A percentile compares a stretch with the other conserved stretches of the same genome.
Conservation (phyloP, 129 eudicot species). For the Pulicaria dysenterica region DNA sequence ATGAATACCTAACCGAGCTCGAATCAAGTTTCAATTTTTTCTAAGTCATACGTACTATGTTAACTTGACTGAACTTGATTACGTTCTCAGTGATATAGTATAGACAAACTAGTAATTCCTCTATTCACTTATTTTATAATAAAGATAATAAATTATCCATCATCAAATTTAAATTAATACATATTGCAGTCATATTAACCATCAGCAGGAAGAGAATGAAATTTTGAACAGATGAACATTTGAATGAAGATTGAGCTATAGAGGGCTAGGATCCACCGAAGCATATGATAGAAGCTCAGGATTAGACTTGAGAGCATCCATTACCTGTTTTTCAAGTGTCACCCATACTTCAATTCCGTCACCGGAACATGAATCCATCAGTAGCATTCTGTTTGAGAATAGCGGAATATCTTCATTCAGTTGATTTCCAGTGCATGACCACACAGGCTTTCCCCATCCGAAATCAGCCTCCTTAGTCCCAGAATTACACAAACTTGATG, state of each 20-base stretch:
- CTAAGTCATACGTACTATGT: no score
- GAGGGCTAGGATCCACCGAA: constrained; percentile 31
- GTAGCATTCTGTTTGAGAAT: constrained; percentile 11
- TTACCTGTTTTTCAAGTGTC: constrained; percentile 29
- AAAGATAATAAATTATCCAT: no score
- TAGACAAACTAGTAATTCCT: no score
- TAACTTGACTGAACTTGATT: no score
- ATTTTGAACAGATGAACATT: background rate
- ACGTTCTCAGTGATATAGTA: no score
- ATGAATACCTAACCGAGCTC: no score
- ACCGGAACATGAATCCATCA: constrained; percentile 25
- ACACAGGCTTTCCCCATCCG: constrained; percentile 29
- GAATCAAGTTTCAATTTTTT: no score
- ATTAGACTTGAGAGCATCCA: constrained; percentile 27
- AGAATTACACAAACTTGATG: constrained; percentile 9
- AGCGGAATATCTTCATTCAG: background rate
- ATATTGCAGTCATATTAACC: no score
- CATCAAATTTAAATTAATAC: no score
- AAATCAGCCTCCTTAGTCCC: constrained; percentile 22
- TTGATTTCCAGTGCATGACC: constrained; percentile 14
- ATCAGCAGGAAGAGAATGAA: no score
- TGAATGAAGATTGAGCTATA: background rate
- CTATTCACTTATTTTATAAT: no score
- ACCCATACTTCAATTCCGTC: constrained; percentile 39
- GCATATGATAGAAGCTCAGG: constrained; percentile 27